A percentile compares a stretch with the other conserved stretches of the same genome.
These are phyloP conservation scores for Wickerhamiella occidentalis DNA, from an alignment of 805 yeast species.

Conservation along the genomic window DNA sequence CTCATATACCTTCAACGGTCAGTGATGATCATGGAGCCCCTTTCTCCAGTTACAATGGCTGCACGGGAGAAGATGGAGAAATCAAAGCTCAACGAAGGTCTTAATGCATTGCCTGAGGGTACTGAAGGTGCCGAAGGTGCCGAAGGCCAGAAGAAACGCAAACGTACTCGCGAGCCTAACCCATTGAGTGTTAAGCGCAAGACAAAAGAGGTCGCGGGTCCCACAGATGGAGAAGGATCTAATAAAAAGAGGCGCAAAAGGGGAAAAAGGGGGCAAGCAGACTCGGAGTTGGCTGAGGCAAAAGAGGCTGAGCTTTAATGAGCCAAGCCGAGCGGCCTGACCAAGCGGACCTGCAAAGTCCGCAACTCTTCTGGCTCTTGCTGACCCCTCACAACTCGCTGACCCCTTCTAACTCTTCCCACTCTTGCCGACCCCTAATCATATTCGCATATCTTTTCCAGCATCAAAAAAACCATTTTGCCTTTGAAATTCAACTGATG, in stretches of 20 bases:
- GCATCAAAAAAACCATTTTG: too few relatives aligned
- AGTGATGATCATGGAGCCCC: constrained; percentile 93
- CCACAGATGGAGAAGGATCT: constrained; percentile 17
- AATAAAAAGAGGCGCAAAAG: constrained; percentile 19
- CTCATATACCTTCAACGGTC: constrained; percentile 75
- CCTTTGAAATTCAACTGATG: too few relatives aligned
- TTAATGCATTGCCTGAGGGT: constrained; percentile 38
- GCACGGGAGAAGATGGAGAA: constrained; percentile 44
- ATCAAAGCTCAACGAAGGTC: constrained; percentile 60
- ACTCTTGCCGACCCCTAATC: too few relatives aligned
- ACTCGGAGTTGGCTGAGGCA: too few relatives aligned
- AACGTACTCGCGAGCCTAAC: constrained; percentile 63
- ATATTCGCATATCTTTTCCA: too few relatives aligned
- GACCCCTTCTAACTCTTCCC: too few relatives aligned
- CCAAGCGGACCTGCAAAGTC: too few relatives aligned
- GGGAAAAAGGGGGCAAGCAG: constrained; percentile 13
- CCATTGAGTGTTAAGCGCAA: constrained; percentile 82
- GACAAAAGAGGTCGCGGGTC: constrained; percentile 25
- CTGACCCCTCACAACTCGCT: too few relatives aligned
- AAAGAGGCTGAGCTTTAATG: too few relatives aligned
- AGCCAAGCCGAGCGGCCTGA: neutral
- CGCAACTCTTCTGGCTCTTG: too few relatives aligned
- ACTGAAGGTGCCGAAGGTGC: constrained; percentile 18
- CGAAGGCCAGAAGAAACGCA: constrained; percentile 17
- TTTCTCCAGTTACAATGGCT: constrained; percentile 54